Conservation (phyloP, 2,329 filamentous ascomycete species). For the Elsinoe australis region DNA sequence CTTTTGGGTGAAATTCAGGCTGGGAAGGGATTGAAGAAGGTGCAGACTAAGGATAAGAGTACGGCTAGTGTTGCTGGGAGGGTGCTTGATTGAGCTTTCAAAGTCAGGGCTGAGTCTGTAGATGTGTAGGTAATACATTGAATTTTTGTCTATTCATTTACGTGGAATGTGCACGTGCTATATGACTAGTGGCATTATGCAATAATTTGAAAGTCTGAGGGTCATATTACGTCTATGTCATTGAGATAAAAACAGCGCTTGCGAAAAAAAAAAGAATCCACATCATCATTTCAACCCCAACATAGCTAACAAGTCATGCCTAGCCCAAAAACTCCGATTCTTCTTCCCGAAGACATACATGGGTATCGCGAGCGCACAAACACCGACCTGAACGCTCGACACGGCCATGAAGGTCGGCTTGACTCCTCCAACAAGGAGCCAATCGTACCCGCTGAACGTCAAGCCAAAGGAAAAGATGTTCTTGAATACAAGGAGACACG, state of each 20-base stretch:
- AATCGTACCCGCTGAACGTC: constrained; percentile 76
- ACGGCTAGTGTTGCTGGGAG: constrained; percentile 63
- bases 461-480: constrained; percentile 85
- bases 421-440: constrained; percentile 60
- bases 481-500: constrained; percentile 85
- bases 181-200: too few species aligned
- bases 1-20: constrained; percentile 77
- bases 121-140: too few species aligned
- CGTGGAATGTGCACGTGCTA: too few species aligned
- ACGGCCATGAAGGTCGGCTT: constrained; percentile 62
- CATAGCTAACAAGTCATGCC: constrained; percentile 61
- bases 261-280: too few species aligned
- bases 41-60: constrained; percentile 82
- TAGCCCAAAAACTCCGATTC: constrained; percentile 65
- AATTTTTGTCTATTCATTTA: too few species aligned
- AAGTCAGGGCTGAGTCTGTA: neutral
- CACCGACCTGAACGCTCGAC: constrained; percentile 65
- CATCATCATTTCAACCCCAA: constrained; percentile 35
- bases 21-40: constrained; percentile 75
- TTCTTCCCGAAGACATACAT: constrained; percentile 73
- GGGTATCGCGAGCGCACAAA: constrained; percentile 68
- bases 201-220: too few species aligned
- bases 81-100: constrained; percentile 41
- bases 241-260: too few species aligned
- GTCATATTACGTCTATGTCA: too few species aligned